Evolutionary conservation across 345 rosid species (phyloP).

Genomic region (Corchorus olitorius): DNA sequence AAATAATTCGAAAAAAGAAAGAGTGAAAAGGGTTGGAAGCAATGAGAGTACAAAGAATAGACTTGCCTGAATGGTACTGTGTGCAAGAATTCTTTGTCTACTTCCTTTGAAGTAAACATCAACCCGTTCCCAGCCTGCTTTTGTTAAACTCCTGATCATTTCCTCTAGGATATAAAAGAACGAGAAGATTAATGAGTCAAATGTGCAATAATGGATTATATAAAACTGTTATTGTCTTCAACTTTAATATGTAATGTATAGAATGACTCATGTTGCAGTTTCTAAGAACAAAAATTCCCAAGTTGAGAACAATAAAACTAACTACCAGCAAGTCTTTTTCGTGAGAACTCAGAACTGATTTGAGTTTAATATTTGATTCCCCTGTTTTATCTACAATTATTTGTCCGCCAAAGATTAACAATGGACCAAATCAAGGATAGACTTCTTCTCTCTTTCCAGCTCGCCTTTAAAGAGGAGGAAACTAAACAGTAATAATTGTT

Average conservation of each 20-base stretch:
- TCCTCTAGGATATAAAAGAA: constrained; percentile 52
- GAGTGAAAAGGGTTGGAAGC: background rate
- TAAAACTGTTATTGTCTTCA: background rate
- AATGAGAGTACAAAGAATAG: background rate
- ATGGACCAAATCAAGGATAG: constrained; percentile 1
- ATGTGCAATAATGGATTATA: background rate
- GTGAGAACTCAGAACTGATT: background rate
- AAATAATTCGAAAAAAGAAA: background rate
- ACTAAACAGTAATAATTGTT: background rate
- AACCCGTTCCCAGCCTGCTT: constrained; percentile 73
- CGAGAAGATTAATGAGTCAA: background rate
- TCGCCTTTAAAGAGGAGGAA: background rate
- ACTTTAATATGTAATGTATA: constrained; percentile 2
- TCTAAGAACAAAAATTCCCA: too few species aligned
- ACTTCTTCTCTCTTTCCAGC: background rate
- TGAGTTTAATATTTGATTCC: background rate
- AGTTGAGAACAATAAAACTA: too few species aligned
- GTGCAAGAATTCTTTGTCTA: constrained; percentile 63
- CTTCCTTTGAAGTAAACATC: constrained; percentile 83
- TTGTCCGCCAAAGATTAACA: background rate
- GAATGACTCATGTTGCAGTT: too few species aligned
- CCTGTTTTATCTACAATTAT: background rate
- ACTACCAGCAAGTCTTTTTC: too few species aligned
- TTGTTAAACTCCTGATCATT: constrained; percentile 69
- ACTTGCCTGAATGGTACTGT: constrained; percentile 80